These are phyloP conservation scores for Diaporthe ilicicola DNA, from an alignment of 2,329 filamentous ascomycete genomes.

Conservation along the genomic window DNA sequence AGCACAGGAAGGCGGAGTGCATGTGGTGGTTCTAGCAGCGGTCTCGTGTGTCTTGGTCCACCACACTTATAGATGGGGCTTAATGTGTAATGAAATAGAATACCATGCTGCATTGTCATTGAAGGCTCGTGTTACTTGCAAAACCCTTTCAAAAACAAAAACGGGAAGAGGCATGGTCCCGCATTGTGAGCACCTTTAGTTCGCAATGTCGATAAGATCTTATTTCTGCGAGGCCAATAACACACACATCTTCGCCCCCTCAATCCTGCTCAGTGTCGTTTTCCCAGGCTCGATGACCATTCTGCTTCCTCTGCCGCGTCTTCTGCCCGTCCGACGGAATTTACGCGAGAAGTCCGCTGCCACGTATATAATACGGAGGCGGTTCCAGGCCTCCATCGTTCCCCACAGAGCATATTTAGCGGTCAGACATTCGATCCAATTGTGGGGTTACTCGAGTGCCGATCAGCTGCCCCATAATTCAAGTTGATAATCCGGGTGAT, in stretches of 20 bases:
- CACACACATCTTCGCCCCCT: slow-evolving; percentile 17
- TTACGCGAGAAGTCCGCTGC: not conserved
- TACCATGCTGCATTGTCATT: slow-evolving; percentile 14
- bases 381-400: not conserved
- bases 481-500: not conserved
- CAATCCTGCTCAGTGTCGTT: not conserved
- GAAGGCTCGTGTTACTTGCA: slow-evolving; percentile 10
- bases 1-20: not conserved
- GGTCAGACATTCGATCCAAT: not conserved
- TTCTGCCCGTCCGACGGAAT: not conserved
- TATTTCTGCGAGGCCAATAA: slow-evolving; percentile 23
- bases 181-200: slow-evolving; percentile 15
- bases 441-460: not conserved
- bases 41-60: not conserved
- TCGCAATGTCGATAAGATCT: slow-evolving; percentile 15
- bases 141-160: not conserved
- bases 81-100: slow-evolving; percentile 31
- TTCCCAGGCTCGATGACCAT: not conserved
- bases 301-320: not conserved
- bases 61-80: slow-evolving; percentile 17
- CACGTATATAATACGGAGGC: not conserved
- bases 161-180: slow-evolving; percentile 1
- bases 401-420: slow-evolving; percentile 1
- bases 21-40: not conserved
- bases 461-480: not conserved